Evolutionary conservation across 352 stramenopile species (phyloP).

Genomic region (Globisporangium sylvaticum): DNA sequence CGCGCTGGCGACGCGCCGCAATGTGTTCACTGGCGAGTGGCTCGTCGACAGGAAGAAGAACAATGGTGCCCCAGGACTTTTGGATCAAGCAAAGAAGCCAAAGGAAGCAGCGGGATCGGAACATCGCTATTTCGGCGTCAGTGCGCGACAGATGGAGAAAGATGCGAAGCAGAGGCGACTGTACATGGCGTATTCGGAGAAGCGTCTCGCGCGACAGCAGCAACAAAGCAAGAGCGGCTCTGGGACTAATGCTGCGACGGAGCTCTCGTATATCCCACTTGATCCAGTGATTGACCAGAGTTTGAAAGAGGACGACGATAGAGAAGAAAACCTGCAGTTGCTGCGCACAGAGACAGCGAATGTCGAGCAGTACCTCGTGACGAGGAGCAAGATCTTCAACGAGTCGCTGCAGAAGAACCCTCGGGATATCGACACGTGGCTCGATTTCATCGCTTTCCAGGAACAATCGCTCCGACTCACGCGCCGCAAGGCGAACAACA

Average conservation of each 20-base stretch:
- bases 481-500: constrained; percentile 4
- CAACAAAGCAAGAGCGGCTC: not conserved
- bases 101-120: not conserved
- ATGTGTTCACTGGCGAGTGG: constrained; percentile 45
- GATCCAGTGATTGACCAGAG: constrained; percentile 37
- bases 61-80: not conserved
- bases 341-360: constrained; percentile 64
- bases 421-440: constrained; percentile 43
- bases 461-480: constrained; percentile 47
- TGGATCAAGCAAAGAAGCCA: not conserved
- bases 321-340: constrained; percentile 7
- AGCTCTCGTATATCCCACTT: constrained; percentile 62
- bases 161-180: constrained; percentile 39
- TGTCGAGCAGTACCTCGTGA: constrained; percentile 59
- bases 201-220: constrained; percentile 25
- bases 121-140: constrained; percentile 51
- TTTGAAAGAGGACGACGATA: not conserved
- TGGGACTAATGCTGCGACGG: constrained; percentile 2
- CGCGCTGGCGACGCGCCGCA: constrained; percentile 41
- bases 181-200: constrained; percentile 70
- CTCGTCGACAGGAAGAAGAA: constrained; percentile 19
- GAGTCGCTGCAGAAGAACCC: constrained; percentile 32
- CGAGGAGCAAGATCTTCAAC: constrained; percentile 50
- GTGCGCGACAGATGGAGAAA: constrained; percentile 38
- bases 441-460: constrained; percentile 77